These are phyloP conservation scores for Fonsecaea monophora DNA, from an alignment of 2,329 filamentous ascomycete species.

Conservation along the genomic window DNA sequence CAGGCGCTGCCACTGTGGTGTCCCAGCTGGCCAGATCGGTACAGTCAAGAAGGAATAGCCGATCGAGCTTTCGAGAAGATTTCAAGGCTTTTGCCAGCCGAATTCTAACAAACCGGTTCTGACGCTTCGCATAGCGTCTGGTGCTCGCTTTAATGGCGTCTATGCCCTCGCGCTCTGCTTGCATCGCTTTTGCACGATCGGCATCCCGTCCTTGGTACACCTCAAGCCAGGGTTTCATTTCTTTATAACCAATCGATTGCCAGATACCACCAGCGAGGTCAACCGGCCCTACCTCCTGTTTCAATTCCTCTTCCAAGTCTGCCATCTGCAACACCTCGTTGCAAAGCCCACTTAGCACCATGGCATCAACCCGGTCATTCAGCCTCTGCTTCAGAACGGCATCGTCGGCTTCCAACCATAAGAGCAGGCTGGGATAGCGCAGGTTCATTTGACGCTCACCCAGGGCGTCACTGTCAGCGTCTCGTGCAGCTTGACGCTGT, in stretches of 20 bases:
- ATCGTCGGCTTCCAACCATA: conserved; percentile 84
- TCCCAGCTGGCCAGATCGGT: conserved; percentile 70
- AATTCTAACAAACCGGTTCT: conserved; percentile 83
- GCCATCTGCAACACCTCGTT: conserved; percentile 60
- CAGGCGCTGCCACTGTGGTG: conserved; percentile 69
- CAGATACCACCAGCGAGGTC: conserved; percentile 87
- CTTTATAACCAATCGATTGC: conserved; percentile 96
- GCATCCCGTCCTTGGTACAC: conserved; percentile 41
- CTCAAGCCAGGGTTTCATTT: conserved; percentile 76
- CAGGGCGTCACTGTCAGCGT: conserved; percentile 18
- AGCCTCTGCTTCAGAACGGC: conserved; percentile 73
- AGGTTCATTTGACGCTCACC: conserved; percentile 44
- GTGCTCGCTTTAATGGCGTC: conserved; percentile 83
- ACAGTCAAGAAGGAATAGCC: conserved; percentile 81
- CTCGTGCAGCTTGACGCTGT: conserved; percentile 56
- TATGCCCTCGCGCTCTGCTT: conserved; percentile 55
- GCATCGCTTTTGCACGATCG: conserved; percentile 11
- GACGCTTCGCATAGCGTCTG: conserved; percentile 83
- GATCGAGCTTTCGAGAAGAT: conserved; percentile 60
- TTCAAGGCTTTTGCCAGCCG: conserved; percentile 76
- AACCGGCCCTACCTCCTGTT: conserved; percentile 59
- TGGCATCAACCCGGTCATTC: conserved; percentile 79
- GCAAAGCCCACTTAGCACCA: conserved; percentile 73
- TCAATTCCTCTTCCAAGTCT: conserved; percentile 41
- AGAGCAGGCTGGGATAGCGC: conserved; percentile 69